Conservation (phyloP, 169 alveolate species). For the Eimeria nieschulzi region DNA sequence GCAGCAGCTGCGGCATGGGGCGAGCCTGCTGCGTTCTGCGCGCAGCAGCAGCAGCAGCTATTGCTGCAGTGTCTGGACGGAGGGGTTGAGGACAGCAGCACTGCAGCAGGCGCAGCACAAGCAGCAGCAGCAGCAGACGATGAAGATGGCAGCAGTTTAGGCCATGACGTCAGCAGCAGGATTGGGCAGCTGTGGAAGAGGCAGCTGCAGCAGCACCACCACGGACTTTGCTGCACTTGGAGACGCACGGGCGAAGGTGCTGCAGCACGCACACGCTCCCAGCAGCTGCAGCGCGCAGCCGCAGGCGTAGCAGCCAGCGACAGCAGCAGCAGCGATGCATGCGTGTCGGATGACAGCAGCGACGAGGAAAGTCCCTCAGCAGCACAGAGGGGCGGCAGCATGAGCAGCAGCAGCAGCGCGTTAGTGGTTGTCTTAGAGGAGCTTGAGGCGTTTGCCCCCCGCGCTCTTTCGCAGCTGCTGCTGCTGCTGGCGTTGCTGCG, state of each 20-base stretch:
- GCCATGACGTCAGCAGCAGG: slow-evolving; percentile 47
- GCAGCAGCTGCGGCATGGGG: slow-evolving; percentile 69
- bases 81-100: slow-evolving; percentile 23
- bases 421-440: slow-evolving; percentile 69
- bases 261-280: slow-evolving; percentile 36
- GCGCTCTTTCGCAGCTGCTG: slow-evolving; percentile 42
- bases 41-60: slow-evolving; percentile 63
- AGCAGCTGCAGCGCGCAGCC: slow-evolving; percentile 5
- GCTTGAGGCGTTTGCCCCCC: slow-evolving; percentile 62
- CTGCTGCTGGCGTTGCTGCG: slow-evolving; percentile 70
- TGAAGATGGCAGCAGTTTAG: slow-evolving; percentile 20
- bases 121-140: slow-evolving; percentile 41
- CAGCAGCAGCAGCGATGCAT: slow-evolving; percentile 62
- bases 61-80: slow-evolving; percentile 62
- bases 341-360: slow-evolving; percentile 28
- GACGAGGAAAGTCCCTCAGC: not conserved
- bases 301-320: slow-evolving; percentile 11
- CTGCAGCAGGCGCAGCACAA: not conserved
- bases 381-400: slow-evolving; percentile 6
- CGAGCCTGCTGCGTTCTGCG: not conserved
- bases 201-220: slow-evolving; percentile 61
- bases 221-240: slow-evolving; percentile 59
- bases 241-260: slow-evolving; percentile 24
- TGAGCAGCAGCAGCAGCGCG: slow-evolving; percentile 28
- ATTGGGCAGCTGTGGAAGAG: slow-evolving; percentile 38